phyloP scores from a whole-genome alignment of 495 filamentous ascomycete species.

The Astrocystis sublimbata region DNA sequence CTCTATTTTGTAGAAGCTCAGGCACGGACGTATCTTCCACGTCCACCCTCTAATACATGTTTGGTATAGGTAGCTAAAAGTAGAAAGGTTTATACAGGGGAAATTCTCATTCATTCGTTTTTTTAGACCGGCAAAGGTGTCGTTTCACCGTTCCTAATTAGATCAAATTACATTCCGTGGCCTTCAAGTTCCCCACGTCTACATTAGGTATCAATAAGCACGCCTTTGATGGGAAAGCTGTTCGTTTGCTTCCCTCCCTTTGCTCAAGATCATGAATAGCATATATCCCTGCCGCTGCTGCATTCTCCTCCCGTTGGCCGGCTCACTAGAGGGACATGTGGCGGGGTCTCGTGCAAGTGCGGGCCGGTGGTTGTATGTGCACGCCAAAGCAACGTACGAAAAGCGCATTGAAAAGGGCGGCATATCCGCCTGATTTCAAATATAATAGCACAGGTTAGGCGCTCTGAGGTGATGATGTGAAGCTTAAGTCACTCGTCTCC shows the following conservation, averaged over 20 bases:
- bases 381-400: neutral
- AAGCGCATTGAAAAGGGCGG: neutral
- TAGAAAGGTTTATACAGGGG: constrained; percentile 5
- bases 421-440: neutral
- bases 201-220: constrained; percentile 9
- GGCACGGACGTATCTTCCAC: neutral
- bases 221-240: neutral
- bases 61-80: constrained; percentile 11
- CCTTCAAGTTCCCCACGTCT: constrained; percentile 1
- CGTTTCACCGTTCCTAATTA: neutral
- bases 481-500: constrained; percentile 27
- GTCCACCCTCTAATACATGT: neutral
- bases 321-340: neutral
- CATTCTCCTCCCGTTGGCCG: neutral
- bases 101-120: constrained; percentile 13
- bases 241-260: neutral
- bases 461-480: constrained; percentile 13
- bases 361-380: neutral
- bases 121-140: neutral
- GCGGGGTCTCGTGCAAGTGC: neutral
- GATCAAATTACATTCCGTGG: neutral
- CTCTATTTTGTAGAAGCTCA: no score
- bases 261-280: neutral
- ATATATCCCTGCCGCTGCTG: neutral
- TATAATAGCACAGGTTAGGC: constrained; percentile 1